phyloP scores from a whole-genome alignment of 129 eudicot species.

The Deinandra increscens region DNA sequence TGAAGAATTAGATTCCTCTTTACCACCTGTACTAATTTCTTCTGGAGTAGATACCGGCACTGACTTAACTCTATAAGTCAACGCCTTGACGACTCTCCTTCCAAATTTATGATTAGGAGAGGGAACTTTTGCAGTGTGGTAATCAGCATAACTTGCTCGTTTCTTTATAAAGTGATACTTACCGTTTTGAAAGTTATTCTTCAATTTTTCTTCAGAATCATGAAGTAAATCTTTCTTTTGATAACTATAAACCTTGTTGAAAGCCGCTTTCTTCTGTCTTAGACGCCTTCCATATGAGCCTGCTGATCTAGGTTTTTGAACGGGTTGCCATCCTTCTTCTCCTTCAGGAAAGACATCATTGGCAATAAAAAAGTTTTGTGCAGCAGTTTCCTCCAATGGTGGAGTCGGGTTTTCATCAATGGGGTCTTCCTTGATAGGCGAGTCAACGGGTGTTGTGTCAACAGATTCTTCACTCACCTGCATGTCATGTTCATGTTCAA shows the following conservation, averaged over 20 bases:
- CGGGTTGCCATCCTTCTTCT: slow-evolving; percentile 98
- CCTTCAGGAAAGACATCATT: slow-evolving; percentile 57
- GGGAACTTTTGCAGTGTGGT: slow-evolving; percentile 63
- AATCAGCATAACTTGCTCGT: slow-evolving; percentile 59
- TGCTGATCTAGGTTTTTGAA: slow-evolving; percentile 81
- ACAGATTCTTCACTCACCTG: slow-evolving; percentile 30
- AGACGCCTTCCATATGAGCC: slow-evolving; percentile 63
- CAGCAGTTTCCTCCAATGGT: slow-evolving; percentile 33
- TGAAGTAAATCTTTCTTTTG: slow-evolving; percentile 68
- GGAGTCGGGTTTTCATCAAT: slow-evolving; percentile 39
- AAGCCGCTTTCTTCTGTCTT: slow-evolving; percentile 61
- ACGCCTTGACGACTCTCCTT: slow-evolving; percentile 68
- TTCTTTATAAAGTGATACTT: slow-evolving; percentile 71
- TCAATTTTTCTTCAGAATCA: slow-evolving; percentile 59
- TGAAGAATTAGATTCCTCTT: slow-evolving; percentile 40
- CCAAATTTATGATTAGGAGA: slow-evolving; percentile 70
- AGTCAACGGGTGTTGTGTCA: slow-evolving; percentile 33
- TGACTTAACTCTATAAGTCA: slow-evolving; percentile 89
- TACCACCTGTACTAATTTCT: slow-evolving; percentile 40
- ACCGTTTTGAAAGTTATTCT: slow-evolving; percentile 52
- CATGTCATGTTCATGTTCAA: slow-evolving; percentile 35
- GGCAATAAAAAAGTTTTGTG: slow-evolving; percentile 36
- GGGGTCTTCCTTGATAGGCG: slow-evolving; percentile 38
- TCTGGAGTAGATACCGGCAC: slow-evolving; percentile 50
- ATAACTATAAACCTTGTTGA: slow-evolving; percentile 56